A percentile compares a stretch with the other conserved stretches of the same genome.
phyloP scores from a whole-genome alignment of 257 asterid genomes.

The Solanum chaucha region DNA sequence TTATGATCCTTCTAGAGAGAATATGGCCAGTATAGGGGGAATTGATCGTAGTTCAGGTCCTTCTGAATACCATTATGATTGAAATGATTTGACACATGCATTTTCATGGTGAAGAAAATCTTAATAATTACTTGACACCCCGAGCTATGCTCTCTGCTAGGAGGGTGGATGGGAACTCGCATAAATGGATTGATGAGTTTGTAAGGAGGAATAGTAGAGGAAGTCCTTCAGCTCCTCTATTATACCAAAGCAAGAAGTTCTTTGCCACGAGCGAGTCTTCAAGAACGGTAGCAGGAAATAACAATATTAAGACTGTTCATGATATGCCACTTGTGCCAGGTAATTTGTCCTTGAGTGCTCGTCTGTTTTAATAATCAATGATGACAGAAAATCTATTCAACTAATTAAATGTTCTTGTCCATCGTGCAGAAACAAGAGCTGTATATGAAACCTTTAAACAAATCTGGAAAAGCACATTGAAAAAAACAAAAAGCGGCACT shows the following conservation, averaged over 20 bases:
- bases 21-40: not conserved
- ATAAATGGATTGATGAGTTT: not conserved
- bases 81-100: too few relatives aligned
- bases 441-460: not conserved
- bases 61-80: not conserved
- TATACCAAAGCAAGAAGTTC: not conserved
- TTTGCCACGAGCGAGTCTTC: not conserved
- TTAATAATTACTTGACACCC: not conserved
- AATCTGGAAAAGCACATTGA: not conserved
- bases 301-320: not conserved
- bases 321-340: not conserved
- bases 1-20: not conserved
- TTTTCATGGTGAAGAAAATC: too few relatives aligned
- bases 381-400: not conserved
- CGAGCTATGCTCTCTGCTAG: not conserved
- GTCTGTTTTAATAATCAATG: not conserved
- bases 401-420: not conserved
- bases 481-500: not conserved
- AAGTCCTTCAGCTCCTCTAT: not conserved
- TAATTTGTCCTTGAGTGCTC: not conserved
- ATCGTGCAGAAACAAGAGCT: not conserved
- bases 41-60: not conserved
- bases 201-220: not conserved
- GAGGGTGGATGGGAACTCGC: not conserved
- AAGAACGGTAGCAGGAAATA: not conserved